Conservation (phyloP, 106 monocot species). For the Iris macrosiphon region DNA sequence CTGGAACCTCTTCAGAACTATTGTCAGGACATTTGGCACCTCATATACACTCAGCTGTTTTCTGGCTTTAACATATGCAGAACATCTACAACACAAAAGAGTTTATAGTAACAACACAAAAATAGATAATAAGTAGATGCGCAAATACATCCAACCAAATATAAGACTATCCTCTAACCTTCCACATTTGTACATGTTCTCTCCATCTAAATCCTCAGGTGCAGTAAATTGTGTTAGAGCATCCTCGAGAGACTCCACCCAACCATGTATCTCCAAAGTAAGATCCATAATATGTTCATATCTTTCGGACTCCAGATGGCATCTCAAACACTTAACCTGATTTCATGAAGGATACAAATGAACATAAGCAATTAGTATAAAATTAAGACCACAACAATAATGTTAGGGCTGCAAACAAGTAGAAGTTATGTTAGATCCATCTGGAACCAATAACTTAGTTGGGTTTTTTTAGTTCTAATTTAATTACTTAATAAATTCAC, state of each 20-base stretch:
- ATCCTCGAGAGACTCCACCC: constrained; percentile 95
- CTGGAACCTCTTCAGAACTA: constrained; percentile 98
- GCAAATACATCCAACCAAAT: background rate
- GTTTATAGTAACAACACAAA: background rate
- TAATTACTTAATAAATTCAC: too few relatives aligned
- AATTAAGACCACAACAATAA: too few relatives aligned
- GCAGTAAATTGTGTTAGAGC: constrained; percentile 95
- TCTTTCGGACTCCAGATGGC: constrained; percentile 82
- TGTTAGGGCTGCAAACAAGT: too few relatives aligned
- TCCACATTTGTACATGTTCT: constrained; percentile 98
- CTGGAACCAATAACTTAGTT: too few relatives aligned
- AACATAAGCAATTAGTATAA: too few relatives aligned
- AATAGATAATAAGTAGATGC: background rate
- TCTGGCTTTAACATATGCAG: constrained; percentile 83
- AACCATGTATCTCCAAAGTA: constrained; percentile 92
- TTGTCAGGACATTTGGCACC: constrained; percentile 95
- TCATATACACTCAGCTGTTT: constrained; percentile 90
- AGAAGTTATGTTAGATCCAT: too few relatives aligned
- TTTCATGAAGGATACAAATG: too few relatives aligned
- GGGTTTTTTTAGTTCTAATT: too few relatives aligned
- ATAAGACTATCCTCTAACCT: constrained; percentile 35
- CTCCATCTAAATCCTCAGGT: constrained; percentile 96
- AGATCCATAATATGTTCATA: constrained; percentile 99
- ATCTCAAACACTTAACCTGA: constrained; percentile 90
- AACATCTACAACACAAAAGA: constrained; percentile 43